Evolutionary conservation across 2,329 filamentous ascomycete genomes (phyloP).

Genomic region (Neurospora crassa): DNA sequence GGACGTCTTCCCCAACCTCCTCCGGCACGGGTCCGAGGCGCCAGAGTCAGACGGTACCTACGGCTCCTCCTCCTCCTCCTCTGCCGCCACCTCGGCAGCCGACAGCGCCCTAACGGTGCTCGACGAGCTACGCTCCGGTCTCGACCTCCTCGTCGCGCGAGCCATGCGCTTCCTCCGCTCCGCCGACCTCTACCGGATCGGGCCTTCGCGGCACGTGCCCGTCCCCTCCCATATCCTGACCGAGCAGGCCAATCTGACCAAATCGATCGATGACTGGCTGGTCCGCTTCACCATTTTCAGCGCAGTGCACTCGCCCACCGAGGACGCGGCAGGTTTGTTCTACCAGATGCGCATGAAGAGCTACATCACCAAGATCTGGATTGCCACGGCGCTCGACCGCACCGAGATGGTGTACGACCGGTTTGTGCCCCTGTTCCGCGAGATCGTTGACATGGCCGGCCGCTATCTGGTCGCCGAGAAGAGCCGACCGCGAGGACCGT

Average conservation of each 20-base stretch:
- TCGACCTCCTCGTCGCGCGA: constrained; percentile 19
- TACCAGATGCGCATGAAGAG: constrained; percentile 22
- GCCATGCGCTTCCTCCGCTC: constrained; percentile 8
- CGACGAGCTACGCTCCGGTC: constrained; percentile 21
- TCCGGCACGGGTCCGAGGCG: neutral
- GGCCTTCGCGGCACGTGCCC: neutral
- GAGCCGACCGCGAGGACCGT: neutral
- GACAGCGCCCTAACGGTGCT: constrained; percentile 4
- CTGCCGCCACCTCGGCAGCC: constrained; percentile 2
- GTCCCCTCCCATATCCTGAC: neutral
- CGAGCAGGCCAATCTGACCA: constrained; percentile 1
- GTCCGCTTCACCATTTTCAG: constrained; percentile 15
- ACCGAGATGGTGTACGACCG: constrained; percentile 27
- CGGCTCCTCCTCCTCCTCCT: neutral
- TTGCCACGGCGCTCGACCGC: constrained; percentile 19
- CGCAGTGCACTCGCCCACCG: neutral
- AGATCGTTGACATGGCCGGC: constrained; percentile 21
- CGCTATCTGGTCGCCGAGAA: neutral
- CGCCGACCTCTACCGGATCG: neutral
- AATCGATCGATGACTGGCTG: constrained; percentile 14
- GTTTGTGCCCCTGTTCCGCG: constrained; percentile 21
- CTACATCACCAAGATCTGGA: constrained; percentile 25
- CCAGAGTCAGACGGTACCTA: neutral
- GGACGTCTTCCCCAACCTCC: constrained; percentile 17
- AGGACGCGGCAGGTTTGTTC: neutral